Percentiles rank a stretch among this genome's conserved stretches.
Conservation (phyloP, 345 rosid genomes). For the Corymbia maculata region DNA sequence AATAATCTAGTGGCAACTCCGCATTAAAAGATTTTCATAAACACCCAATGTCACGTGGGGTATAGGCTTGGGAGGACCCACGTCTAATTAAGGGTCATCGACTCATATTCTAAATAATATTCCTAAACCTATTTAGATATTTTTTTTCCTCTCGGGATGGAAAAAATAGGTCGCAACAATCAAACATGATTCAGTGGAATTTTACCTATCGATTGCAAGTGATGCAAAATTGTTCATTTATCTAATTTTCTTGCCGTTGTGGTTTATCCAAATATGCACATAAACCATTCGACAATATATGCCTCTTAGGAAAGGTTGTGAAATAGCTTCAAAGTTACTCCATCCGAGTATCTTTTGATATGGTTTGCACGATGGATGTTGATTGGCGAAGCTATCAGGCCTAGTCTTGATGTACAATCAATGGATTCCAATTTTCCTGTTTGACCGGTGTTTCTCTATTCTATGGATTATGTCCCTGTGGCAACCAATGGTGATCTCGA, state of each 20-base stretch:
- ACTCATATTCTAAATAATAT: no score
- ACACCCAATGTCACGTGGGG: no score
- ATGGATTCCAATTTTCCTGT: background rate
- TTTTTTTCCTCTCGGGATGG: no score
- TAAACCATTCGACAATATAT: no score
- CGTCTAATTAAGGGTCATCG: no score
- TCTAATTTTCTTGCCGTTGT: rapidly evolving
- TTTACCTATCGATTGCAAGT: background rate
- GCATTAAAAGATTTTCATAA: no score
- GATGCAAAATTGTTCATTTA: background rate
- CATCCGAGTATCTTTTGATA: background rate
- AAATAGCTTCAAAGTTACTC: background rate
- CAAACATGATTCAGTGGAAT: background rate
- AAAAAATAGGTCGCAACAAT: background rate
- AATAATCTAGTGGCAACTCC: no score
- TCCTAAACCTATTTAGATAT: no score
- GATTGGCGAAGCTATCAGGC: background rate
- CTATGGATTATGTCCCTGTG: background rate
- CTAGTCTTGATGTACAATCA: background rate
- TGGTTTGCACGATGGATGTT: background rate
- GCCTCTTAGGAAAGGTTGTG: background rate
- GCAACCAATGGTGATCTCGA: background rate
- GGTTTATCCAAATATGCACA: background rate
- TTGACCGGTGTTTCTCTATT: background rate
- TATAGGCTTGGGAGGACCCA: no score